These are phyloP conservation scores for Xylaria sp. DNA, from an alignment of 2,329 filamentous ascomycete species.

Conservation along the genomic window DNA sequence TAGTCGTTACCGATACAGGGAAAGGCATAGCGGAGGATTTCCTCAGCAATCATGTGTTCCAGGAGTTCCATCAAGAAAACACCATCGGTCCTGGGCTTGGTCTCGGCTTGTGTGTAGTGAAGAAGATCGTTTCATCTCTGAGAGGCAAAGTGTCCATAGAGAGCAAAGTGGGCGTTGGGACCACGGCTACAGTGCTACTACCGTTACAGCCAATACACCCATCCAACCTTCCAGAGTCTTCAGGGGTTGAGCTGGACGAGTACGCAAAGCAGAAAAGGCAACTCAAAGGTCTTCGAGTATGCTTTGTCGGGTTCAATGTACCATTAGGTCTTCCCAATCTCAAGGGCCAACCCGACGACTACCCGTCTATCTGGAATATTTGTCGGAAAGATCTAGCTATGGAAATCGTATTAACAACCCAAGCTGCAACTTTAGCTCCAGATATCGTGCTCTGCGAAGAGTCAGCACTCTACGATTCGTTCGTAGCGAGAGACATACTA, in stretches of 20 bases:
- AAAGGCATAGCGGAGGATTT: conserved; percentile 73
- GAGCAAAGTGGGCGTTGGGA: conserved; percentile 43
- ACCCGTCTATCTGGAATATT: conserved; percentile 29
- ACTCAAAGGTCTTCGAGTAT: conserved; percentile 30
- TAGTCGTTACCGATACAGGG: conserved; percentile 71
- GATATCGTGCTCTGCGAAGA: conserved; percentile 44
- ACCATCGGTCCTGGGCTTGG: conserved; percentile 68
- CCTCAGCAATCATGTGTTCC: conserved; percentile 68
- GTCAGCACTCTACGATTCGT: conserved; percentile 28
- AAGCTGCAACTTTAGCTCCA: conserved; percentile 28
- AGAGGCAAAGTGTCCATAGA: conserved; percentile 37
- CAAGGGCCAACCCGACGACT: conserved; percentile 6
- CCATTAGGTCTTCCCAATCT: conserved; percentile 21
- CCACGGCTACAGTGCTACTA: conserved; percentile 37
- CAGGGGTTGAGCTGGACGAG: conserved; percentile 16
- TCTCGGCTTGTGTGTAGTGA: conserved; percentile 72
- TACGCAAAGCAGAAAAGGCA: conserved; percentile 22
- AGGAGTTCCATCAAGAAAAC: conserved; percentile 73
- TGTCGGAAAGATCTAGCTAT: conserved; percentile 28
- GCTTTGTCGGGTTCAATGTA: conserved; percentile 28
- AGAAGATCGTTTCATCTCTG: conserved; percentile 57
- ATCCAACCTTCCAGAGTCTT: conserved; percentile 6
- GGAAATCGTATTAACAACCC: conserved; percentile 23
- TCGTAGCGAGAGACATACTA: conserved; percentile 8
- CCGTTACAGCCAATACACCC: conserved; percentile 48